Conservation (phyloP, 345 rosid genomes). For the Aquilaria yunnanensis region DNA sequence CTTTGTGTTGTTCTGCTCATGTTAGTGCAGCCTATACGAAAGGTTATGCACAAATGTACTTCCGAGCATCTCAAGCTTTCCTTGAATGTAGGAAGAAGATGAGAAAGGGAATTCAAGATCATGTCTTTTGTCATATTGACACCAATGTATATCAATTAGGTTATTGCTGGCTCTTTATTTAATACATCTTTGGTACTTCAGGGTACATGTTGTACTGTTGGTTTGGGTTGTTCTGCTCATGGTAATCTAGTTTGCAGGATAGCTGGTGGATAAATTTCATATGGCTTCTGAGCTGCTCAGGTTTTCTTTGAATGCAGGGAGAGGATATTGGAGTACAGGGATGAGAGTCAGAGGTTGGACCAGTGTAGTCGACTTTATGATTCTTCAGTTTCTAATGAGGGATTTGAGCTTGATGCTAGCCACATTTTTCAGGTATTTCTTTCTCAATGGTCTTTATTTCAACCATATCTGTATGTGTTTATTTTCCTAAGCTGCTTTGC, state of each 20-base stretch:
- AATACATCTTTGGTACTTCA: background rate
- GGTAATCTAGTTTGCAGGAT: too few species aligned
- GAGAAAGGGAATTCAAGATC: too few species aligned
- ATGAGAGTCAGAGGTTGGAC: conserved; percentile 91
- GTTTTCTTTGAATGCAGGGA: conserved; percentile 42
- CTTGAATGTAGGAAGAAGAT: too few species aligned
- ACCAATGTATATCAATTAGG: background rate
- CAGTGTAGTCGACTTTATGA: conserved; percentile 91
- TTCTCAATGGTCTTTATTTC: background rate
- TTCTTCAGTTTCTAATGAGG: conserved; percentile 84
- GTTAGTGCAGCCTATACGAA: too few species aligned
- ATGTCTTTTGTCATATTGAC: too few species aligned
- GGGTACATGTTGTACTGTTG: background rate
- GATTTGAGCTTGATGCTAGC: conserved; percentile 86
- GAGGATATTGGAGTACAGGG: conserved; percentile 70
- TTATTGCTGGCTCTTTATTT: background rate
- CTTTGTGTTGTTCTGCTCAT: too few species aligned
- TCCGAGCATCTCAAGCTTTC: too few species aligned
- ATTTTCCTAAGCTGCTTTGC: background rate
- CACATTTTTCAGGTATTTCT: conserved; percentile 71
- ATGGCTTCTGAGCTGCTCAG: conserved; percentile 9
- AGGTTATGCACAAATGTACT: too few species aligned
- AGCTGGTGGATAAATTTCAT: too few species aligned
- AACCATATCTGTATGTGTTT: background rate
- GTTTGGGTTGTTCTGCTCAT: background rate